Base-by-base conservation (phyloP, 1,284 basidiomycete genomes). In the Rhodotorula sp. region DNA sequence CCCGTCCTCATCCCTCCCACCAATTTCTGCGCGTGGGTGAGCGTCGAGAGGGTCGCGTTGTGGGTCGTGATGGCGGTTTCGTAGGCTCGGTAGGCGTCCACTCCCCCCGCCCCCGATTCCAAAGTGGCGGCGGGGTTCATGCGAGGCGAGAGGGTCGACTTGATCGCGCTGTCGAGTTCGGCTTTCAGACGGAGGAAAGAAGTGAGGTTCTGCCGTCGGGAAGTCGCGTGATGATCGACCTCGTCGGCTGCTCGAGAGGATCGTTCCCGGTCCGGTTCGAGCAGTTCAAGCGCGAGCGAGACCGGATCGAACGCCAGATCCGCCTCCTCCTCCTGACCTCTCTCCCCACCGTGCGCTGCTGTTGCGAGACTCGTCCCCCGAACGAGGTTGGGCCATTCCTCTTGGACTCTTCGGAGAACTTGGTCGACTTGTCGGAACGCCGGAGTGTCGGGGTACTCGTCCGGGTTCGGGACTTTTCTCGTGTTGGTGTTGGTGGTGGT, bases 21-120 rank as follows among this genome's bases (percentile, higher is more conserved):
- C 56, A 77, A 92, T 78, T 93, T 90, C 29, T 97, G 84, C 26
- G 87, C 89, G 78, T 93, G 89, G 60, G 90, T 90, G 26, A 97
- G 84, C 67, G 91, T 89, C 62, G 83, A 86, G 54, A 93, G 78
- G 26, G 96, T 85, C 20, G 88, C 86, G 7, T 90, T 86, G 80
- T 97, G 94, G 73, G 93, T 92, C 3, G 93, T 92, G 18, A 97
- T 84, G 0, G 92, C 89, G 46, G 91, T 89, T 49, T 93, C 93
- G 81, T 97, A 97, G 0, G 93, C 89, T 82, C 94, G 89, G 79
- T 94, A 96, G 20, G 79, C 96, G 90, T 77, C 90, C 90, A 89
- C 34, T 34, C 34, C 34, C 7, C 34, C 34, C 6, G 34, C 5
- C 1, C 34, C 34, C 34, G 34, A 34, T 34, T 34, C 34, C 65